A percentile compares a stretch with the other conserved stretches of the same genome.
phyloP scores from a whole-genome alignment of 331 rosid species.

The Arachis monticola region DNA sequence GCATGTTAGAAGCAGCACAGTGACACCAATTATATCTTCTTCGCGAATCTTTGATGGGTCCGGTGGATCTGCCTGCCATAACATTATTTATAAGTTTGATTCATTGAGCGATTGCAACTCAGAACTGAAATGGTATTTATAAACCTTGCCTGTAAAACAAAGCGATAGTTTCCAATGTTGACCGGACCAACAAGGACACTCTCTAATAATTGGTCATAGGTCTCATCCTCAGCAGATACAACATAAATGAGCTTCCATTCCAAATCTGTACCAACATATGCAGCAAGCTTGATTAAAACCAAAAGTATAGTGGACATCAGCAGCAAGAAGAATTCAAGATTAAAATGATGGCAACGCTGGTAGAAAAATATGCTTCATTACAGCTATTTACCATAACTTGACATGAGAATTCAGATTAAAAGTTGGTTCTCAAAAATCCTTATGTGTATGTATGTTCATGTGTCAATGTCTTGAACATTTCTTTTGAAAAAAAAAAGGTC shows the following conservation, averaged over 20 bases:
- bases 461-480: not conserved
- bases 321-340: not conserved
- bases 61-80: slow-evolving; percentile 83
- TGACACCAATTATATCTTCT: slow-evolving; percentile 92
- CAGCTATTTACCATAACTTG: not conserved
- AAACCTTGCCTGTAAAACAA: slow-evolving; percentile 73
- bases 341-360: not conserved
- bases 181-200: slow-evolving; percentile 94
- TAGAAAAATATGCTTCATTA: slow-evolving; percentile 6
- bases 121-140: not conserved
- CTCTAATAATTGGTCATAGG: slow-evolving; percentile 70
- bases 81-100: slow-evolving; percentile 7
- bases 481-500: not conserved
- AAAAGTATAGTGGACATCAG: slow-evolving; percentile 2
- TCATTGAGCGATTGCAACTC: slow-evolving; percentile 15
- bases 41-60: slow-evolving; percentile 94
- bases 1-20: slow-evolving; percentile 81
- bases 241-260: slow-evolving; percentile 89
- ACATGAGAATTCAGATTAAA: slow-evolving; percentile 7
- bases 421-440: not conserved
- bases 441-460: not conserved
- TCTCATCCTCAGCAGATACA: slow-evolving; percentile 85
- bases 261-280: slow-evolving; percentile 50
- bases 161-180: slow-evolving; percentile 91
- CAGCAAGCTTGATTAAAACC: not conserved